Conservation (phyloP, 2,329 filamentous ascomycete species). For the Parafenestella ontariensis region DNA sequence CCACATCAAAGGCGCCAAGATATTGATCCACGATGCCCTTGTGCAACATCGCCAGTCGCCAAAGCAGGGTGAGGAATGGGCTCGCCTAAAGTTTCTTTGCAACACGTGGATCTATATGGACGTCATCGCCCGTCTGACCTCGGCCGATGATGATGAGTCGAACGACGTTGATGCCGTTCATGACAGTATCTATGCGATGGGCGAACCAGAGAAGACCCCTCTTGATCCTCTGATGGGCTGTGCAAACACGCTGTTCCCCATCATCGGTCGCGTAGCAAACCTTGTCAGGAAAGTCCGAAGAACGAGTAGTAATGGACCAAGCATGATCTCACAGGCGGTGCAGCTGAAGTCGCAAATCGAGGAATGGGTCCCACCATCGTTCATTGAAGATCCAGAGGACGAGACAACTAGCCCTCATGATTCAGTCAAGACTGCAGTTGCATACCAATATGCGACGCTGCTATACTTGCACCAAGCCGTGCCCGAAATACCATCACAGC, state of each 20-base stretch:
- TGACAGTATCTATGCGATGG: slow-evolving; percentile 45
- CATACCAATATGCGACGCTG: slow-evolving; percentile 71
- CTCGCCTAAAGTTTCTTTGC: slow-evolving; percentile 69
- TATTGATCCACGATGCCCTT: slow-evolving; percentile 67
- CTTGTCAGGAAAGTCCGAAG: slow-evolving; percentile 68
- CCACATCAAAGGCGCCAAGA: slow-evolving; percentile 71
- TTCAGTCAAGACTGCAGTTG: slow-evolving; percentile 70
- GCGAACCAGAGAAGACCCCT: slow-evolving; percentile 55
- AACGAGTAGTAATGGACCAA: slow-evolving; percentile 63
- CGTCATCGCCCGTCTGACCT: slow-evolving; percentile 72
- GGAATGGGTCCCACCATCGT: slow-evolving; percentile 65
- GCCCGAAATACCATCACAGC: slow-evolving; percentile 68
- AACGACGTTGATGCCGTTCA: slow-evolving; percentile 57
- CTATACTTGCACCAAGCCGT: slow-evolving; percentile 73
- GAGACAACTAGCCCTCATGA: slow-evolving; percentile 68
- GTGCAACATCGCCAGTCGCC: slow-evolving; percentile 53
- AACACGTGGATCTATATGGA: slow-evolving; percentile 79
- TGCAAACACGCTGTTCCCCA: slow-evolving; percentile 70
- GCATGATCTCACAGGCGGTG: slow-evolving; percentile 67
- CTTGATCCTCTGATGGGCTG: slow-evolving; percentile 77
- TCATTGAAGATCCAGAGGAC: slow-evolving; percentile 69
- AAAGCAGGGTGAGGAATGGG: slow-evolving; percentile 50
- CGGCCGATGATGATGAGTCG: slow-evolving; percentile 64
- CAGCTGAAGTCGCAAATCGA: slow-evolving; percentile 67
- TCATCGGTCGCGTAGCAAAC: slow-evolving; percentile 71